Evolutionary conservation across 176 grass and related monocot genomes (phyloP).

Genomic region (Typha latifolia): DNA sequence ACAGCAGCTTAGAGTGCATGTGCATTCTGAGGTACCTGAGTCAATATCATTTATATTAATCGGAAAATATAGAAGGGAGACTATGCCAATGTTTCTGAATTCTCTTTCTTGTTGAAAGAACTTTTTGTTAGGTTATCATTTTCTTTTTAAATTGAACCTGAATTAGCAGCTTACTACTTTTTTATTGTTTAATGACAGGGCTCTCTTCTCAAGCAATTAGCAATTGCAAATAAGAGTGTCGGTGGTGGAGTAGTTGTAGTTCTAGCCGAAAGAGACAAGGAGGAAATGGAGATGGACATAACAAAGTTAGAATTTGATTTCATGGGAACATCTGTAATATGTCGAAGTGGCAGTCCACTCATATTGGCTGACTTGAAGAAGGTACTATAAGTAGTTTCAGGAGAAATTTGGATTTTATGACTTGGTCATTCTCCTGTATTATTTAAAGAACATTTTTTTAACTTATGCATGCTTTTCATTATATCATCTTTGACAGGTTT

Average conservation of each 20-base stretch:
- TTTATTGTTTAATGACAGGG: conserved; percentile 36
- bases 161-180: conserved; percentile 12
- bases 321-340: conserved; percentile 98
- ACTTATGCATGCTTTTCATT: not conserved
- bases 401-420: no score
- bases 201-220: conserved; percentile 93
- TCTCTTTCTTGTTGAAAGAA: not conserved
- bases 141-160: not conserved
- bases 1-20: no score
- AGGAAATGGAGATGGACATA: conserved; percentile 99
- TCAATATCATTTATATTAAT: not conserved
- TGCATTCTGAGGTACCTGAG: no score
- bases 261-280: conserved; percentile 93
- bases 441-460: no score
- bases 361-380: conserved; percentile 93
- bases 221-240: conserved; percentile 98
- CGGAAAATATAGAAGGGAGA: not conserved
- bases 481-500: conserved; percentile 48
- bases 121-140: not conserved
- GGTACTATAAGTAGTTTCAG: conserved; percentile 22
- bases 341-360: conserved; percentile 87
- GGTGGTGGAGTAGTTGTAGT: conserved; percentile 96
- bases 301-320: conserved; percentile 93
- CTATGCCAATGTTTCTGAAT: not conserved
- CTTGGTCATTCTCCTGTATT: no score